Conservation (phyloP, 2,329 filamentous ascomycete genomes). For the Claviceps sp. region DNA sequence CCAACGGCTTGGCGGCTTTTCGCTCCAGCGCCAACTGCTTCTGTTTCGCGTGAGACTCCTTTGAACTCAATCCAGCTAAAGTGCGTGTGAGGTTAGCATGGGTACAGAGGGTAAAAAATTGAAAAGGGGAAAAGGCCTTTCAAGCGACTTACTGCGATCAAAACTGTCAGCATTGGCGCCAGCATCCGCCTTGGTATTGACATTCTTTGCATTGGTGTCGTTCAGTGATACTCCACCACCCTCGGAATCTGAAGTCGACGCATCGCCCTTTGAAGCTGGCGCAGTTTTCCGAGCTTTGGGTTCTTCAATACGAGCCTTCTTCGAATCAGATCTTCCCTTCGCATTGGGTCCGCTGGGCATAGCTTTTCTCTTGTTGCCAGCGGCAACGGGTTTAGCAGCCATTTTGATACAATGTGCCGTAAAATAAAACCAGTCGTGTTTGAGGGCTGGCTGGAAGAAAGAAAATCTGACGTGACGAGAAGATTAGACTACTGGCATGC, state of each 20-base stretch:
- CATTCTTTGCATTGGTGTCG: slow-evolving; percentile 18
- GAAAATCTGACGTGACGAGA: background rate
- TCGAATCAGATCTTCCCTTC: slow-evolving; percentile 31
- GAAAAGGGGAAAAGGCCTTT: background rate
- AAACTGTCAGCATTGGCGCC: slow-evolving; percentile 24
- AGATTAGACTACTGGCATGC: background rate
- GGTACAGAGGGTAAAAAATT: background rate
- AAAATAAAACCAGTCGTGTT: background rate
- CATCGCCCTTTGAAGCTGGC: slow-evolving; percentile 21
- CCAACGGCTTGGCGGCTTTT: slow-evolving; percentile 84
- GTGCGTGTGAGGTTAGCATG: background rate
- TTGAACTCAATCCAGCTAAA: slow-evolving; percentile 36
- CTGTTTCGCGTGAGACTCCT: slow-evolving; percentile 87
- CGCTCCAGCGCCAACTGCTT: slow-evolving; percentile 78
- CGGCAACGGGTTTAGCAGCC: slow-evolving; percentile 33
- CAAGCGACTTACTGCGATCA: slow-evolving; percentile 26
- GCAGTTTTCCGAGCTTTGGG: slow-evolving; percentile 17
- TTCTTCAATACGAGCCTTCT: slow-evolving; percentile 37
- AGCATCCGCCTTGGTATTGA: slow-evolving; percentile 17
- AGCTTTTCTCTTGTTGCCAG: slow-evolving; percentile 45
- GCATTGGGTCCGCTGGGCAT: slow-evolving; percentile 17
- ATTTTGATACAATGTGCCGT: slow-evolving; percentile 18
- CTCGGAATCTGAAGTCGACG: slow-evolving; percentile 28
- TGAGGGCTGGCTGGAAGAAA: background rate
- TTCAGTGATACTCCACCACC: slow-evolving; percentile 39